These are phyloP conservation scores for Talaromyces piceae DNA, from an alignment of 2,329 filamentous ascomycete genomes.

Conservation along the genomic window DNA sequence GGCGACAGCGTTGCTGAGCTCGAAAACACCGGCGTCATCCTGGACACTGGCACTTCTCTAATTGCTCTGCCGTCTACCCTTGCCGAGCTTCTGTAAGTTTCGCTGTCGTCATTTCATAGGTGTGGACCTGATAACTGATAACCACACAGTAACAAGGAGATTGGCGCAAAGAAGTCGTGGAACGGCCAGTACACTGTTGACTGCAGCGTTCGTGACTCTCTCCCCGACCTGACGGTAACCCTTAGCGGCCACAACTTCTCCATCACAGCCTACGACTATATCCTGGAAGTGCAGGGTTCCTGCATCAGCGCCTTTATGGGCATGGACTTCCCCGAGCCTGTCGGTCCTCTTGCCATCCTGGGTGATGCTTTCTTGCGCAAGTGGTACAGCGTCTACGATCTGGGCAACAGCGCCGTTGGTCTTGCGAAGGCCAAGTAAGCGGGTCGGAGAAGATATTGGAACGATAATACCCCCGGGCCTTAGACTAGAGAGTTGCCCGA, in stretches of 20 bases:
- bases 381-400: constrained; percentile 88
- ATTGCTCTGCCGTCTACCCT: constrained; percentile 88
- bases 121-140: not conserved
- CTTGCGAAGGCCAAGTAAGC: constrained; percentile 73
- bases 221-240: constrained; percentile 88
- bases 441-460: not conserved
- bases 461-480: too few species aligned
- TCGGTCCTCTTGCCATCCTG: constrained; percentile 87
- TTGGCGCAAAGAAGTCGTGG: constrained; percentile 95
- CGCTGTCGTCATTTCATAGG: not conserved
- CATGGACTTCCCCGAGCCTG: constrained; percentile 81
- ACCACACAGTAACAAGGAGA: constrained; percentile 68
- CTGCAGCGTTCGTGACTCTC: constrained; percentile 70
- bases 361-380: constrained; percentile 56
- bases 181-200: constrained; percentile 96
- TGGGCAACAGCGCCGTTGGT: constrained; percentile 80
- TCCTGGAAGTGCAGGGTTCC: constrained; percentile 87
- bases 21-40: constrained; percentile 89
- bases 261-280: constrained; percentile 84
- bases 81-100: constrained; percentile 72
- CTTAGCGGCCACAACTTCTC: constrained; percentile 89
- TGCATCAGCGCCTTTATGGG: constrained; percentile 98
- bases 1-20: constrained; percentile 81
- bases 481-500: not conserved
- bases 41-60: constrained; percentile 96